phyloP scores from a whole-genome alignment of 1,284 basidiomycete species.

The Malassezia sympodialis region DNA sequence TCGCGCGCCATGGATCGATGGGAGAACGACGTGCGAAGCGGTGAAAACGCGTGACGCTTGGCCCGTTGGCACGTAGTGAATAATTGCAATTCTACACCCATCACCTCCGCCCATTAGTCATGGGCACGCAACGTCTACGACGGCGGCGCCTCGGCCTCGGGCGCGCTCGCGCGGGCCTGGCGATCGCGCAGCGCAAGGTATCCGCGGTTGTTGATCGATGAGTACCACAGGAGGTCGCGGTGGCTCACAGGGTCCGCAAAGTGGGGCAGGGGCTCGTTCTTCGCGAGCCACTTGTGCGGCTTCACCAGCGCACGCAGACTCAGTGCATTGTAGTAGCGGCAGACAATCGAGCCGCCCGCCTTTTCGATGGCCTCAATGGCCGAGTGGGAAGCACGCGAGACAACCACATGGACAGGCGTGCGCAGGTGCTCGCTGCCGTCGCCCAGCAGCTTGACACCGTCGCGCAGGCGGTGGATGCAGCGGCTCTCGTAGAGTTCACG shows the following conservation, averaged over 20 bases:
- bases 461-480: slow-evolving; percentile 74
- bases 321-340: slow-evolving; percentile 82
- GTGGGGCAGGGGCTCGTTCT: slow-evolving; percentile 27
- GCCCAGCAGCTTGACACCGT: slow-evolving; percentile 83
- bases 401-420: slow-evolving; percentile 66
- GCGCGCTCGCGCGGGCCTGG: slow-evolving; percentile 1
- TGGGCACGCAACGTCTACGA: background rate
- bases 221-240: slow-evolving; percentile 29
- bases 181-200: slow-evolving; percentile 18
- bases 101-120: background rate
- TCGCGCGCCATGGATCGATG: slow-evolving; percentile 26
- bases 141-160: background rate
- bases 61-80: background rate
- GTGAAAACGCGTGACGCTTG: background rate
- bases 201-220: slow-evolving; percentile 17
- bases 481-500: slow-evolving; percentile 72
- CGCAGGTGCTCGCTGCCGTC: slow-evolving; percentile 63
- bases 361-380: slow-evolving; percentile 76
- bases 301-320: slow-evolving; percentile 71
- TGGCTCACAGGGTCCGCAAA: slow-evolving; percentile 34
- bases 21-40: background rate
- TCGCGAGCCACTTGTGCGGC: slow-evolving; percentile 44
- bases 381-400: slow-evolving; percentile 73
- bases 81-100: background rate
- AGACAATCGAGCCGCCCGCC: slow-evolving; percentile 71